Evolutionary conservation across 306 rosid species (phyloP).

Genomic region (Trifolium dubium): DNA sequence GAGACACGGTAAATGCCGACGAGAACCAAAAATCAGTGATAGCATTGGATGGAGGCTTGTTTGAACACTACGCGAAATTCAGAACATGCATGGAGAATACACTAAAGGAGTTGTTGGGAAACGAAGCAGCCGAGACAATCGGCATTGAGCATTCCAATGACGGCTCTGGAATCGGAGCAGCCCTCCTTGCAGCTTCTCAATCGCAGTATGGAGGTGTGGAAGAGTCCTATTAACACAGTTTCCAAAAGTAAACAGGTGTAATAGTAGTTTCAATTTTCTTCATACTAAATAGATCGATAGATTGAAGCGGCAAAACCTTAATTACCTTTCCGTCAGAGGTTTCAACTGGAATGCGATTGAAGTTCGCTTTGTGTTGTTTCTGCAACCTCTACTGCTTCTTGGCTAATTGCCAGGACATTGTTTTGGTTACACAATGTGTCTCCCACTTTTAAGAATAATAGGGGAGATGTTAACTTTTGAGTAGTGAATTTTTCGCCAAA

Average conservation of each 20-base stretch:
- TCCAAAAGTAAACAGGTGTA: slow-evolving; percentile 45
- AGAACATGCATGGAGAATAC: slow-evolving; percentile 76
- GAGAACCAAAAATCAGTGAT: slow-evolving; percentile 78
- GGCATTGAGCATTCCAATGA: slow-evolving; percentile 73
- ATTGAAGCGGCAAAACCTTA: slow-evolving; percentile 45
- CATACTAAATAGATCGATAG: slow-evolving; percentile 42
- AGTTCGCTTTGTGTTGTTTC: slow-evolving; percentile 35
- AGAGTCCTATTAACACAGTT: slow-evolving; percentile 48
- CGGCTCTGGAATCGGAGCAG: slow-evolving; percentile 97
- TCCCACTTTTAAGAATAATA: slow-evolving; percentile 46
- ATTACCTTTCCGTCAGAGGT: slow-evolving; percentile 45
- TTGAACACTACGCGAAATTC: slow-evolving; percentile 82
- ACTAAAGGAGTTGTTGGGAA: slow-evolving; percentile 83
- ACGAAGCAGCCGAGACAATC: slow-evolving; percentile 59
- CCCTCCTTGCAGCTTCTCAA: slow-evolving; percentile 93
- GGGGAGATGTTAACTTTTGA: slow-evolving; percentile 46
- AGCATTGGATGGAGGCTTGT: slow-evolving; percentile 92
- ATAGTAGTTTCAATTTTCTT: slow-evolving; percentile 43
- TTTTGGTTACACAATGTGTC: slow-evolving; percentile 44
- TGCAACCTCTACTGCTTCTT: slow-evolving; percentile 35
- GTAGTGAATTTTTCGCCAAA: slow-evolving; percentile 40
- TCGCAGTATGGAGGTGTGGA: slow-evolving; percentile 75
- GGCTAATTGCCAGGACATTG: slow-evolving; percentile 30
- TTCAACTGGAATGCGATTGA: slow-evolving; percentile 39
- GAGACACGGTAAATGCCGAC: slow-evolving; percentile 69